A percentile compares a stretch with the other conserved stretches of the same genome.
Evolutionary conservation across 2,329 filamentous ascomycete species (phyloP).

Genomic region (Fusarium acutatum): DNA sequence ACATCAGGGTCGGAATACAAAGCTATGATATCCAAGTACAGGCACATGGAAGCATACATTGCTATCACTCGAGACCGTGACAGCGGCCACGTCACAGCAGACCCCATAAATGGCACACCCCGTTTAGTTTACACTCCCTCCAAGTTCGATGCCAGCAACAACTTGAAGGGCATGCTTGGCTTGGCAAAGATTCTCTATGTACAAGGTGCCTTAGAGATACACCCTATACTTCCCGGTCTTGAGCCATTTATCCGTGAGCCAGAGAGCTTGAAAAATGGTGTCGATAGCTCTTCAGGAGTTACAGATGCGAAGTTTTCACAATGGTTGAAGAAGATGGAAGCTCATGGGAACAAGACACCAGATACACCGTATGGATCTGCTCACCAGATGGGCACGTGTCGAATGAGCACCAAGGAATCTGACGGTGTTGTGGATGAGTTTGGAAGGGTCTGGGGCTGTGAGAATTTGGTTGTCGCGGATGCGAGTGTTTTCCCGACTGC

Average conservation of each 20-base stretch:
- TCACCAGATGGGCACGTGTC: background rate
- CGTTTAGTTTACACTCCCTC: background rate
- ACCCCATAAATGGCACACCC: background rate
- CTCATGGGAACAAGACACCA: background rate
- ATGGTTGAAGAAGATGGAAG: background rate
- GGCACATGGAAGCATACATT: background rate
- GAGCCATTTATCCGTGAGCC: background rate
- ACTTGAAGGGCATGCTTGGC: background rate
- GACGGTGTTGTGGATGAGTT: background rate
- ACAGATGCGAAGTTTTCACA: background rate
- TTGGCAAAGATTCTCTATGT: background rate
- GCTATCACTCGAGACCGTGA: background rate
- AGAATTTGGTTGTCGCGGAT: background rate
- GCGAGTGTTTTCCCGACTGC: background rate
- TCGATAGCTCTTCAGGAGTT: no score
- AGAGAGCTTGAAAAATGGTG: background rate
- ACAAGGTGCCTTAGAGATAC: background rate
- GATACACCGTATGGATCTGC: background rate
- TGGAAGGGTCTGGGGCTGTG: background rate
- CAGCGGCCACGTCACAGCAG: background rate
- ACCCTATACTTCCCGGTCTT: background rate
- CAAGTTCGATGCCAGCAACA: background rate
- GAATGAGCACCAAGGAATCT: background rate
- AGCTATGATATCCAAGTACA: background rate
- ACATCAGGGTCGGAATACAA: background rate